phyloP scores from a whole-genome alignment of 2,329 filamentous ascomycete genomes.

The Penicillium sp. region DNA sequence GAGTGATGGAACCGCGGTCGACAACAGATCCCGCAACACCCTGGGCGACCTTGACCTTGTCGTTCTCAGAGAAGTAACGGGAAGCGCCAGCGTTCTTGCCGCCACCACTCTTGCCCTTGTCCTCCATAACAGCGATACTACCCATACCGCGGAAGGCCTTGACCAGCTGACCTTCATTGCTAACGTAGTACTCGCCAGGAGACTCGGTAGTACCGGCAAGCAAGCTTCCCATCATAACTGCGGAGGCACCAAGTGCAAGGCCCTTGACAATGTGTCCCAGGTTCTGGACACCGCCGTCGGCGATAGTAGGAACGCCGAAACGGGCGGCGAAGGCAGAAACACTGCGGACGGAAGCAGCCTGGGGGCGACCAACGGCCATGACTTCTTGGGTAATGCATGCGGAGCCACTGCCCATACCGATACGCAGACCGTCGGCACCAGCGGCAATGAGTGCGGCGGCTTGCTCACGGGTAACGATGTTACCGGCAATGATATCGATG shows the following conservation, averaged over 20 bases:
- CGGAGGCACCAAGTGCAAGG: constrained; percentile 87
- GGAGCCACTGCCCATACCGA: constrained; percentile 97
- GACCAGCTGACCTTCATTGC: constrained; percentile 93
- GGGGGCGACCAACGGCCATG: constrained; percentile 96
- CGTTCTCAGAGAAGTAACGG: constrained; percentile 96
- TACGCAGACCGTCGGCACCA: constrained; percentile 92
- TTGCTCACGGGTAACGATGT: constrained; percentile 97
- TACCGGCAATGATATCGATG: constrained; percentile 95
- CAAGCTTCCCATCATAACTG: constrained; percentile 99
- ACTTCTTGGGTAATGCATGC: constrained; percentile 99
- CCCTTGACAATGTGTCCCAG: constrained; percentile 99
- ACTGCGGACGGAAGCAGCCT: constrained; percentile 88
- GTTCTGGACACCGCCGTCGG: constrained; percentile 96
- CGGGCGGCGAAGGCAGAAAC: constrained; percentile 86
- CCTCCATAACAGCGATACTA: constrained; percentile 98
- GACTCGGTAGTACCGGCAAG: constrained; percentile 97
- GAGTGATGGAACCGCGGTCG: constrained; percentile 73
- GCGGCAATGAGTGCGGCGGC: constrained; percentile 89
- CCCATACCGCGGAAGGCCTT: constrained; percentile 99
- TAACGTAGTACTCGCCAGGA: constrained; percentile 94
- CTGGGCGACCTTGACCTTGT: constrained; percentile 91
- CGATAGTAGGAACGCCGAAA: constrained; percentile 97
- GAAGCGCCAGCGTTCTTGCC: constrained; percentile 90
- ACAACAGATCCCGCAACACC: constrained; percentile 77
- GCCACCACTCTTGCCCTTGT: constrained; percentile 81